Conservation (phyloP, 2,329 filamentous ascomycete species). For the Phoma sp. region DNA sequence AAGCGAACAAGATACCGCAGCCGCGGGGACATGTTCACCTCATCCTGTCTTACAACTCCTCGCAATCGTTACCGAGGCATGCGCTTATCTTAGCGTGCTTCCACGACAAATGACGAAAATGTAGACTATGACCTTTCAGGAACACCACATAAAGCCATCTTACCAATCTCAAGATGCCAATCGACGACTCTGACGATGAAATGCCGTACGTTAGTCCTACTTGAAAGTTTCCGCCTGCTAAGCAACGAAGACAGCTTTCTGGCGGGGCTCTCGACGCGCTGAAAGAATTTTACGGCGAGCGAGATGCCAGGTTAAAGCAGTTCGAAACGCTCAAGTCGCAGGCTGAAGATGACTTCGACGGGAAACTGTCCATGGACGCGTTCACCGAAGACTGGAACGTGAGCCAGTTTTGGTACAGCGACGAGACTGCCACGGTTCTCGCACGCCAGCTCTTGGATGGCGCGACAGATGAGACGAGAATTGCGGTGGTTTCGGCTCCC, state of each 20-base stretch:
- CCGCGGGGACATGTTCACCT: conserved; percentile 31
- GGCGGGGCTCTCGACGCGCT: conserved; percentile 71
- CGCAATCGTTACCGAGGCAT: conserved; percentile 29
- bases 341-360: conserved; percentile 62
- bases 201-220: conserved; percentile 37
- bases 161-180: conserved; percentile 27
- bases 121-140: conserved; percentile 32
- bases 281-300: conserved; percentile 75
- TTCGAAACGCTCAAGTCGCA: conserved; percentile 71
- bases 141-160: conserved; percentile 11
- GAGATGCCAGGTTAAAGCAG: conserved; percentile 68
- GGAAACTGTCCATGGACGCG: conserved; percentile 66
- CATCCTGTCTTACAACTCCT: conserved; percentile 6
- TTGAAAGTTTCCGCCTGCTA: conserved; percentile 13
- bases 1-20: conserved; percentile 30
- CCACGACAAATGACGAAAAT: conserved; percentile 8
- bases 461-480: conserved; percentile 61
- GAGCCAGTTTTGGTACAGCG: conserved; percentile 83
- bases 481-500: conserved; percentile 76
- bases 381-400: conserved; percentile 85
- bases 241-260: conserved; percentile 64
- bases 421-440: conserved; percentile 70
- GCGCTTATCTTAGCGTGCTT: conserved; percentile 18
- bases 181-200: conserved; percentile 43
- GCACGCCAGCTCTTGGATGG: conserved; percentile 71